These are phyloP conservation scores for Neospermospora avenae DNA, from an alignment of 2,329 filamentous ascomycete genomes.

Conservation along the genomic window DNA sequence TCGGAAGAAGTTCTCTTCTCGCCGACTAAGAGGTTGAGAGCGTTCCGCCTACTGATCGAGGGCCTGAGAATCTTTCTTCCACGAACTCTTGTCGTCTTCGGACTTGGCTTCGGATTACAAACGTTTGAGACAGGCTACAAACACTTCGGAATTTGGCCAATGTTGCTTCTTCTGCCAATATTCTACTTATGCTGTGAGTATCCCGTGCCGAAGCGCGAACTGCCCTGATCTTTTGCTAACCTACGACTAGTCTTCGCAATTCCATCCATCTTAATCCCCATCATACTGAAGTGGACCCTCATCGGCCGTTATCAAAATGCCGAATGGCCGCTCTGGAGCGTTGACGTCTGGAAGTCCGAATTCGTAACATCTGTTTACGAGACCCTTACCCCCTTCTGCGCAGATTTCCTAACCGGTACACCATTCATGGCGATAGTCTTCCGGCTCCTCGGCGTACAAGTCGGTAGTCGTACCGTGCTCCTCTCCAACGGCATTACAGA, in stretches of 20 bases:
- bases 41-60: conserved; percentile 5
- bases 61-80: conserved; percentile 6
- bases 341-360: conserved; percentile 4
- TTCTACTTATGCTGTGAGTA: neutral
- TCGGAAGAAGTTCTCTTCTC: neutral
- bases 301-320: conserved; percentile 4
- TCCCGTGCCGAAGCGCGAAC: neutral
- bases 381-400: neutral
- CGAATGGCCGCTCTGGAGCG: conserved; percentile 7
- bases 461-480: neutral
- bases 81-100: conserved; percentile 5
- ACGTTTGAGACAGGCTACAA: neutral
- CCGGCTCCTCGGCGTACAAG: neutral
- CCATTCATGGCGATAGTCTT: neutral
- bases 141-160: neutral
- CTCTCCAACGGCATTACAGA: conserved; percentile 8
- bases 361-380: conserved; percentile 7
- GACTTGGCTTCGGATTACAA: conserved; percentile 8
- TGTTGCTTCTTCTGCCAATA: neutral
- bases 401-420: neutral
- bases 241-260: conserved; percentile 1
- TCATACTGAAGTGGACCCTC: conserved; percentile 10
- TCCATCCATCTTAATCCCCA: neutral
- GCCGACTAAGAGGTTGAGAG: neutral
- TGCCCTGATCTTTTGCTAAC: neutral